Evolutionary conservation across 495 filamentous ascomycete species (phyloP), one percentile per base, ranked within the genome.

Genomic region (Penicillium diatomitis): DNA sequence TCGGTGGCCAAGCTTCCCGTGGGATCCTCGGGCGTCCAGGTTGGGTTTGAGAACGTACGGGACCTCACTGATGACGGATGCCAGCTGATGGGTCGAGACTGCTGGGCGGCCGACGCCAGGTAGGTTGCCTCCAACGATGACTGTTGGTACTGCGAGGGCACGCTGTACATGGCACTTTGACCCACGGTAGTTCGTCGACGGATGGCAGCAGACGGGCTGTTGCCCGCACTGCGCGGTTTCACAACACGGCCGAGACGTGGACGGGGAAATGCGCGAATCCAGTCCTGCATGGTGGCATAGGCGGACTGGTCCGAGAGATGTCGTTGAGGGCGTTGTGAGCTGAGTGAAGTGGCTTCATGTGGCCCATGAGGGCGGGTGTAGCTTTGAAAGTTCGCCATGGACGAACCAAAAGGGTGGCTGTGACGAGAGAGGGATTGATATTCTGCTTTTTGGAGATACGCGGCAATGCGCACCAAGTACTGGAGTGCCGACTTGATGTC

Each of bases 221-320:
- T 86, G 62, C 75, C 82, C 43, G 81, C 80, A 66, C 84, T 86
- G 30, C 70, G 75, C 5, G 83, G 79, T 64, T 89, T 88, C 44
- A 73, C 71, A 44, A 88, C 70, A 52, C 83, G 73, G 60, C 79
- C 51, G 37, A 61, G 57, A 50, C 63, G 64, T 8, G 66, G 56
- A 33, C 55, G 61, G 39, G 65, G 64, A 44, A 72, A 67, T 51
- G 64, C 61, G 51, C 52, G 54, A 31, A 57, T 50, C 58, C 66
- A 55, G 48, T 70, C 62, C 44, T 59, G 63, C 48, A 68, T 56
- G 46, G 57, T 62, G 46, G 65, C 57, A 32, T 41, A 52, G 49
- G 52, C 50, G 9, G 61, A 50, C 29, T 55, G 54, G 36, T 45
- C 48, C 55, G 55, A 62, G 42, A 52, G 58, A 51, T 55, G 48